Percentiles rank a stretch among this genome's conserved stretches.
Conservation (phyloP, 768 basidiomycete genomes). For the Boletus subcaerulescens region DNA sequence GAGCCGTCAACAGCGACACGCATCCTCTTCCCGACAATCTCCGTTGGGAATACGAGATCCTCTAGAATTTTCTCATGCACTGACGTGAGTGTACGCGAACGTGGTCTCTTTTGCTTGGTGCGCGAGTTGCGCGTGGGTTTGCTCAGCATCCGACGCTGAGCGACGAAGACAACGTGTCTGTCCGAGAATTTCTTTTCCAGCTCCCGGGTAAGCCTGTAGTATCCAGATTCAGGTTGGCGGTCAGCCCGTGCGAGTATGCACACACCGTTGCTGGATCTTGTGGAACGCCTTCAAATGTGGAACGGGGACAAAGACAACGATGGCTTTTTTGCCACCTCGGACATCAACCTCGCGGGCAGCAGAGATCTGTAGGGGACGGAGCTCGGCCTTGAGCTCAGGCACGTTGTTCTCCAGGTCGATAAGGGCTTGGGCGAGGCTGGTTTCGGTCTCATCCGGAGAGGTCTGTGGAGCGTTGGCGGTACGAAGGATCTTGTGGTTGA, state of each 20-base stretch:
- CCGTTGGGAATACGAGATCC: conserved; percentile 97
- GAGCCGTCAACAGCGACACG: conserved; percentile 91
- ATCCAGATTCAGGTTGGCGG: conserved; percentile 7
- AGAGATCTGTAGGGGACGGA: conserved; percentile 94
- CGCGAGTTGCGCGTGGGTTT: conserved; percentile 94
- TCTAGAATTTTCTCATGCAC: conserved; percentile 99
- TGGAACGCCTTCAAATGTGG: conserved; percentile 98
- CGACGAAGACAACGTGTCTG: conserved; percentile 98
- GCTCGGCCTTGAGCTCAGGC: conserved; percentile 95
- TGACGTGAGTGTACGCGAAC: conserved; percentile 92
- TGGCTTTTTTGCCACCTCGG: conserved; percentile 98
- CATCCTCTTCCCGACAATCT: conserved; percentile 98
- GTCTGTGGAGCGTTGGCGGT: conserved; percentile 93
- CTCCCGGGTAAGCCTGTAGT: conserved; percentile 86
- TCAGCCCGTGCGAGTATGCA: background rate
- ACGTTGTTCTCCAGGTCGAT: conserved; percentile 98
- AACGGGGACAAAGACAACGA: conserved; percentile 96
- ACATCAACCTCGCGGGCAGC: conserved; percentile 99
- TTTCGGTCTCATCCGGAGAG: conserved; percentile 89
- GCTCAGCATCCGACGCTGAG: conserved; percentile 96
- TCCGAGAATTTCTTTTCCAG: conserved; percentile 99
- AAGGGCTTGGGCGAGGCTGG: conserved; percentile 89
- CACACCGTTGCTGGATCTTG: conserved; percentile 92
- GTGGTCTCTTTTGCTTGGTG: conserved; percentile 93
- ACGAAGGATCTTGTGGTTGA: conserved; percentile 87